Conservation (phyloP, 169 alveolate species). For the Theileria annulata region DNA sequence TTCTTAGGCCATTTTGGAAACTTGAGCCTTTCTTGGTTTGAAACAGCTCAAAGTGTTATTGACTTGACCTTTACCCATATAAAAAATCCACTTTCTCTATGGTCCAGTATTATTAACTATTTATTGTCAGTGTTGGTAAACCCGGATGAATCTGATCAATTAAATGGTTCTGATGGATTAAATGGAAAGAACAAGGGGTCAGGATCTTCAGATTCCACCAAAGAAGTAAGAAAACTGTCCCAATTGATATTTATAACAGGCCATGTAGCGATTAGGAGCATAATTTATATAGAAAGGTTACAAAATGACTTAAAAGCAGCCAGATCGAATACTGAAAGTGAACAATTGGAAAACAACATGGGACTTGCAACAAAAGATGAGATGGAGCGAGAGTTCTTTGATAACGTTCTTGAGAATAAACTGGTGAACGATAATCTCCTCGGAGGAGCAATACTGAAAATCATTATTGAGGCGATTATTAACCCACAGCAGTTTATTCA, state of each 20-base stretch:
- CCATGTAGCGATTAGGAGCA: slow-evolving; percentile 61
- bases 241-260: slow-evolving; percentile 60
- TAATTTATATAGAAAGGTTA: slow-evolving; percentile 41
- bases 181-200: not conserved
- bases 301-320: slow-evolving; percentile 49
- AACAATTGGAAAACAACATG: slow-evolving; percentile 42
- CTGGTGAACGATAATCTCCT: slow-evolving; percentile 57
- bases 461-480: slow-evolving; percentile 36
- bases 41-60: slow-evolving; percentile 57
- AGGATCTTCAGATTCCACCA: not conserved
- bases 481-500: slow-evolving; percentile 35
- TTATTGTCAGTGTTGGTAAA: not conserved
- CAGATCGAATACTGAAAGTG: slow-evolving; percentile 35
- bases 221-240: slow-evolving; percentile 29
- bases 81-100: slow-evolving; percentile 31
- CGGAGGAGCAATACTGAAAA: slow-evolving; percentile 49
- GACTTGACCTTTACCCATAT: slow-evolving; percentile 57
- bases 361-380: slow-evolving; percentile 66
- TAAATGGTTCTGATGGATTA: not conserved
- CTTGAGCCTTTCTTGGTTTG: slow-evolving; percentile 42
- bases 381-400: slow-evolving; percentile 58
- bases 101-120: slow-evolving; percentile 33
- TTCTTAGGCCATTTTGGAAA: slow-evolving; percentile 56
- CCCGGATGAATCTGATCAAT: slow-evolving; percentile 6
- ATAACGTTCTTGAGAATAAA: slow-evolving; percentile 42